These are phyloP conservation scores for Dendrobium huoshanense DNA, from an alignment of 106 monocot genomes.

Conservation along the genomic window DNA sequence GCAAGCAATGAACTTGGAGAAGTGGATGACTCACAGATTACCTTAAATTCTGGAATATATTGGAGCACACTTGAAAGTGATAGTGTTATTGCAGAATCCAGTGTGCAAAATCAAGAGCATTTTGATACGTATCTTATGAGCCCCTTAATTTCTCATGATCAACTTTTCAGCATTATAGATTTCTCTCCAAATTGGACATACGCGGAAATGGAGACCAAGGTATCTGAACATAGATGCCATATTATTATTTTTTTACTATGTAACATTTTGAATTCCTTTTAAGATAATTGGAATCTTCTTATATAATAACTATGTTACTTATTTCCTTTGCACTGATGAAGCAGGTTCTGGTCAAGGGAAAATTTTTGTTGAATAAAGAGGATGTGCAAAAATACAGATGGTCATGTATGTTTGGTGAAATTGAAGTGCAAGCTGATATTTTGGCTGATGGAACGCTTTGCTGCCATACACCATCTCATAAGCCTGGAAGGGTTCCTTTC, in stretches of 20 bases:
- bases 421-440: constrained; percentile 81
- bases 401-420: constrained; percentile 99
- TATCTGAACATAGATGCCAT: constrained; percentile 8
- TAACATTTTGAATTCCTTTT: background rate
- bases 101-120: constrained; percentile 33
- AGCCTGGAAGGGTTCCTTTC: constrained; percentile 74
- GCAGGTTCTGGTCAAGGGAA: constrained; percentile 58
- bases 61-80: constrained; percentile 60
- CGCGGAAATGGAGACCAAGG: constrained; percentile 47
- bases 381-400: constrained; percentile 51
- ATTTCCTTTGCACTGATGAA: background rate
- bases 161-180: constrained; percentile 82
- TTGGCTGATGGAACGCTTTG: constrained; percentile 61
- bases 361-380: constrained; percentile 56
- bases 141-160: constrained; percentile 70
- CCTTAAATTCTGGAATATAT: constrained; percentile 41
- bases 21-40: constrained; percentile 51
- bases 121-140: constrained; percentile 42
- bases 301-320: no score
- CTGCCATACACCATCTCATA: constrained; percentile 63
- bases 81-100: constrained; percentile 47
- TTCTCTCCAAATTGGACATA: constrained; percentile 65
- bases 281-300: background rate
- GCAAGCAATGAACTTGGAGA: constrained; percentile 88
- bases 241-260: background rate